Percentiles rank a stretch among this genome's conserved stretches.
These are phyloP conservation scores for Wakefieldia striispora DNA, from an alignment of 768 basidiomycete genomes.

Conservation along the genomic window DNA sequence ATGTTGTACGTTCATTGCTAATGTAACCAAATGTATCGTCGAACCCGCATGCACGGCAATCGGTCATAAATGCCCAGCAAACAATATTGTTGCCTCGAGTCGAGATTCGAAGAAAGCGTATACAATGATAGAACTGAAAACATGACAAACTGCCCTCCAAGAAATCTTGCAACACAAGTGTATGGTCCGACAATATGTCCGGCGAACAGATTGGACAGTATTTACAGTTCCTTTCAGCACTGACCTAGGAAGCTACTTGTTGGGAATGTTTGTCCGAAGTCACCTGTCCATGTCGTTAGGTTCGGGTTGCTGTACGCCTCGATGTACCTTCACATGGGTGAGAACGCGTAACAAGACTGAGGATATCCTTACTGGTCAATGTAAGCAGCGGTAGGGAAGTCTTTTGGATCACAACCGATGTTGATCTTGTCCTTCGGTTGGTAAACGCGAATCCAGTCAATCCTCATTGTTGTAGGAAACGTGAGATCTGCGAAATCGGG, in stretches of 20 bases:
- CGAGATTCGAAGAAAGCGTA: conserved; percentile 5
- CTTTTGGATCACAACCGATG: conserved; percentile 79
- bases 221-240: conserved; percentile 41
- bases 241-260: conserved; percentile 60
- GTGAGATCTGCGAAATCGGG: conserved; percentile 69
- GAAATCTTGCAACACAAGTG: conserved; percentile 14
- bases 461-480: conserved; percentile 72
- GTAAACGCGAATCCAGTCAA: conserved; percentile 92
- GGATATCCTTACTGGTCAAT: conserved; percentile 59
- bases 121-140: conserved; percentile 22
- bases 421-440: conserved; percentile 69
- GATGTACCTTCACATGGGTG: conserved; percentile 37
- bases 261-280: conserved; percentile 65
- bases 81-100: conserved; percentile 3
- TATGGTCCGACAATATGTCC: conserved; percentile 6
- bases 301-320: conserved; percentile 84
- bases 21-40: conserved; percentile 14
- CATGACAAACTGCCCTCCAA: conserved; percentile 12
- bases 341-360: background rate
- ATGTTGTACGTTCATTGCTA: conserved; percentile 28
- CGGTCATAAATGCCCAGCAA: conserved; percentile 9
- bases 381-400: conserved; percentile 79
- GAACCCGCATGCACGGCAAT: conserved; percentile 1
- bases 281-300: conserved; percentile 69
- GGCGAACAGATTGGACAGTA: conserved; percentile 3